Base-by-base conservation (phyloP, 306 rosid genomes). In the Quercus variabilis region DNA sequence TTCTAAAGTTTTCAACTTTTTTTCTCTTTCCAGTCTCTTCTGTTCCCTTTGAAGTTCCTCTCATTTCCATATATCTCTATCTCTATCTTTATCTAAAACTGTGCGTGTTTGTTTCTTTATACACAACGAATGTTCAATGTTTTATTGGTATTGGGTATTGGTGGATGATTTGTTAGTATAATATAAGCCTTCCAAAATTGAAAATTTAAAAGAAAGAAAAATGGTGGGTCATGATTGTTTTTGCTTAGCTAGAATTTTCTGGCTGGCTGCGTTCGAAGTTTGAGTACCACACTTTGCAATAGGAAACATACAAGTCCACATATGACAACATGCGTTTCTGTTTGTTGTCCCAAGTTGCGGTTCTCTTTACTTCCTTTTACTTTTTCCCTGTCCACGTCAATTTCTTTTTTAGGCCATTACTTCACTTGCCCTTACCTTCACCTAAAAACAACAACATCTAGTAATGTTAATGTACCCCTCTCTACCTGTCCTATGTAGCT, bases 221-320 rank as follows among this genome's bases (percentile, higher is more conserved):
- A 58, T 79, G 88, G 89, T 89, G 92, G 90, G 92, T 84, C 85
- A 88, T 75, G 82, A 19, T 68, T 41, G 46, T 41, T 2, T 35
- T 2, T 10, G 68, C 83, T 84, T 80, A 83, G 89, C 92, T 86
- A 85, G 64, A 90, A 80, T 76, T 86, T 76, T 79, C 78, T 89
- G 89, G 89, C 81, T 64, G 81, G 55, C 55, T 80, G 65, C 51
- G 57, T 74, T 79, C 82, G 71, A 52, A 75, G 74, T 55, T 68
- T 49, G 76, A 82, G 85, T 78, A 79, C 84, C 84, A 87, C 82
- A 70, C 62, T 79, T 76, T 54, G 72, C 81, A 3, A 49, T 49
- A 5, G 17, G 54, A 49, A 49, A 13, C 73, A 60, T 54, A 82
- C 70, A 71, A 2, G 67, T 69, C 78, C 78, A 65, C 85, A 59